phyloP scores from a whole-genome alignment of 2,329 filamentous ascomycete species.

The Alternaria novae-zelandiae region DNA sequence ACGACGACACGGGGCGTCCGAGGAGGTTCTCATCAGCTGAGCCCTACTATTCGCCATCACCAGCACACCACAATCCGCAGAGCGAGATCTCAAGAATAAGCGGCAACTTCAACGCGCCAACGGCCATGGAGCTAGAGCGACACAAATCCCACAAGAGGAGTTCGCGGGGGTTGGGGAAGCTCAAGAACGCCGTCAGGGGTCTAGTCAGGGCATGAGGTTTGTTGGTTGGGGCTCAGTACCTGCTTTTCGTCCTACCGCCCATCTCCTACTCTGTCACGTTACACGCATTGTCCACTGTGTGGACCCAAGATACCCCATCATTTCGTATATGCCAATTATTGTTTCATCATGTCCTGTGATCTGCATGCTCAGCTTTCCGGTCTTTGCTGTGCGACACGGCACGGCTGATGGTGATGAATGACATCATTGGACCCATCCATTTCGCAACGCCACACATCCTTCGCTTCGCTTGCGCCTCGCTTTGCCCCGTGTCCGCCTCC shows the following conservation, averaged over 20 bases:
- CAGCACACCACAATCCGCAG: conserved; percentile 7
- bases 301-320: conserved; percentile 12
- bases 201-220: conserved; percentile 17
- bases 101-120: conserved; percentile 39
- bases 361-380: conserved; percentile 3
- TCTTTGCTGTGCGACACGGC: conserved; percentile 10
- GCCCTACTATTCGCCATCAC: conserved; percentile 5
- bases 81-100: conserved; percentile 26
- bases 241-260: conserved; percentile 3
- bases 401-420: conserved; percentile 16
- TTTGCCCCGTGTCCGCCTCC: conserved; percentile 4
- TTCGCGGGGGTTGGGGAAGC: conserved; percentile 18
- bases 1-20: conserved; percentile 5
- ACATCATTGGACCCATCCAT: conserved; percentile 20
- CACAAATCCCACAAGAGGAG: conserved; percentile 18
- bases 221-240: background rate
- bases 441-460: conserved; percentile 9
- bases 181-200: conserved; percentile 20
- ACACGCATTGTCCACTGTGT: conserved; percentile 1
- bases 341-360: conserved; percentile 3
- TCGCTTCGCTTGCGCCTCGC: conserved; percentile 10
- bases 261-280: conserved; percentile 1
- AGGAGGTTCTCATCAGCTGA: conserved; percentile 16
- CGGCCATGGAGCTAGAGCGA: conserved; percentile 29
- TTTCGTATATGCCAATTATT: background rate